Percentiles rank a stretch among this genome's conserved stretches.
Conservation (phyloP, 2,329 filamentous ascomycete genomes). For the Mariannaea sp. region DNA sequence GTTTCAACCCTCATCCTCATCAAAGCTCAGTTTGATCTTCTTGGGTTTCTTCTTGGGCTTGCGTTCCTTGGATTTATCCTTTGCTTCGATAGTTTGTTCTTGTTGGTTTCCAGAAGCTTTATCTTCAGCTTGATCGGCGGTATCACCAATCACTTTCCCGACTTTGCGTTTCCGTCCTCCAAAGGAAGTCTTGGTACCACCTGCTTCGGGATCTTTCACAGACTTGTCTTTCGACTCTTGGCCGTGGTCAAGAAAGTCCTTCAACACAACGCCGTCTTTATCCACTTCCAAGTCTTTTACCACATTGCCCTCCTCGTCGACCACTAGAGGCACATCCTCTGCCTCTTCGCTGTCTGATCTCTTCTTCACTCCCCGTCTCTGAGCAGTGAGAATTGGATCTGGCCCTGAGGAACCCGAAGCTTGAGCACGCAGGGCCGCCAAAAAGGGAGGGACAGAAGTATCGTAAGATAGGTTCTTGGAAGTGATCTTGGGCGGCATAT, state of each 20-base stretch:
- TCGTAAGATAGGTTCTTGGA: constrained; percentile 73
- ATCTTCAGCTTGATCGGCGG: constrained; percentile 34
- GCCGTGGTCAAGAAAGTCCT: constrained; percentile 35
- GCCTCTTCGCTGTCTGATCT: constrained; percentile 69
- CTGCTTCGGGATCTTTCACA: constrained; percentile 41
- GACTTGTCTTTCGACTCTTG: constrained; percentile 24
- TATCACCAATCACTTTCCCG: constrained; percentile 44
- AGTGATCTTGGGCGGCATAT: constrained; percentile 65
- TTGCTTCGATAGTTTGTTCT: constrained; percentile 34
- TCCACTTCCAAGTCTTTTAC: constrained; percentile 57
- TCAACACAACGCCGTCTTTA: constrained; percentile 48
- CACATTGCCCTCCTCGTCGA: constrained; percentile 73
- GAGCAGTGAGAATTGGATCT: constrained; percentile 57
- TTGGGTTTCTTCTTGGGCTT: constrained; percentile 59
- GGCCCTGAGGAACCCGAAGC: constrained; percentile 54
- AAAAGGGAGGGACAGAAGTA: constrained; percentile 63
- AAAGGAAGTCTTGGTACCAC: constrained; percentile 38
- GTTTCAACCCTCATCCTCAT: constrained; percentile 58
- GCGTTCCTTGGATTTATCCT: constrained; percentile 38
- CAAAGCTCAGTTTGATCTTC: constrained; percentile 72
- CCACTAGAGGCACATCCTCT: constrained; percentile 75
- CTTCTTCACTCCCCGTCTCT: constrained; percentile 56
- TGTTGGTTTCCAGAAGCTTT: constrained; percentile 19
- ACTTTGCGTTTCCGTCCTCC: constrained; percentile 60
- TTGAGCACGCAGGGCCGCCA: constrained; percentile 60